phyloP scores from a whole-genome alignment of 306 rosid genomes.

The Malus orientalis region DNA sequence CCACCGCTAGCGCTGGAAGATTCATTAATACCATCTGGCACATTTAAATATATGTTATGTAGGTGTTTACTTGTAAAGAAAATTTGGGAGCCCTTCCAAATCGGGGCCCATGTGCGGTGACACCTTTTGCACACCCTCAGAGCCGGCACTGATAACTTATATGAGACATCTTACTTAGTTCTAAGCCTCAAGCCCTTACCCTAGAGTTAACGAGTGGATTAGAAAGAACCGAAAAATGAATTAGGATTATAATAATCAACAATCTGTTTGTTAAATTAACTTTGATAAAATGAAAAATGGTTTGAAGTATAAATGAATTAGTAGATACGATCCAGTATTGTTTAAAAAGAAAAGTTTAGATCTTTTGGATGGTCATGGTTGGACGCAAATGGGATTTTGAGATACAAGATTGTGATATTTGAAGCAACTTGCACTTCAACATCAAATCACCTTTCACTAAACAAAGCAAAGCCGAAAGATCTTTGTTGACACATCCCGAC shows the following conservation, averaged over 20 bases:
- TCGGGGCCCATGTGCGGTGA: fast-evolving
- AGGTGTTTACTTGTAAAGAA: no score
- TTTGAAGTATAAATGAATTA: conserved; percentile 3
- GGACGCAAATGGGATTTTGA: background rate
- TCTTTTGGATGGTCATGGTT: conserved; percentile 21
- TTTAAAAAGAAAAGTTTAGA: background rate
- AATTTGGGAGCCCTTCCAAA: no score
- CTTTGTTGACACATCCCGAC: background rate
- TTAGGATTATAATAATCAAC: no score
- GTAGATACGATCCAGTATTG: background rate
- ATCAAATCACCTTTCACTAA: background rate
- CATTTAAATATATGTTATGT: no score
- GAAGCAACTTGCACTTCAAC: background rate
- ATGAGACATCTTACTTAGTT: background rate
- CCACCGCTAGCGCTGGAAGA: no score
- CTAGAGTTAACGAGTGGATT: background rate
- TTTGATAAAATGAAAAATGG: background rate
- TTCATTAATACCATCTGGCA: fast-evolving
- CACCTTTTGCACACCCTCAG: no score
- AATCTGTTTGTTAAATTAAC: no score
- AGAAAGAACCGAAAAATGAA: no score
- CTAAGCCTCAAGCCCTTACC: background rate
- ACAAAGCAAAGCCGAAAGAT: background rate
- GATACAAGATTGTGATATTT: conserved; percentile 2
- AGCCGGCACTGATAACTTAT: no score